Evolutionary conservation across 2,329 filamentous ascomycete species (phyloP), one percentile per base, ranked within the genome.

Genomic region (Fusarium clavum): DNA sequence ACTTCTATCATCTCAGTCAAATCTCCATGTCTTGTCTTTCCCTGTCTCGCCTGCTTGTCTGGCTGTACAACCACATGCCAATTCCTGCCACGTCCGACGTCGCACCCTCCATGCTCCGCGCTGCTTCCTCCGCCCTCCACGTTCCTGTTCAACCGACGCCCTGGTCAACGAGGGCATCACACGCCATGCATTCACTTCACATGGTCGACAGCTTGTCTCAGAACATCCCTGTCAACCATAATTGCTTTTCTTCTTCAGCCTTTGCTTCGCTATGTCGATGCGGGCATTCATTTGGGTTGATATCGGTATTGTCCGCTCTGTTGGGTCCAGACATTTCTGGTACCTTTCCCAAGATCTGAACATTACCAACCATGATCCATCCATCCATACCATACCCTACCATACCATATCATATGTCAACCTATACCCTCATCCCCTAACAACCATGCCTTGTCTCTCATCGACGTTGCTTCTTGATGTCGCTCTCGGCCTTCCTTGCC

Each of bases 391-490:
- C 46, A 29, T 38, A 43, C 16, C 47, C 51, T 61, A 48, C 32
- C 43, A 62, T 60, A 46, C 53, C 24, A 24, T 24, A 46, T 70
- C 67, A 67, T 54, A 69, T 71, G 57, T 71, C 68, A 71, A 62
- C 52, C 34, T 64, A 49, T 46, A 44, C 61, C 53, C 64, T 61
- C 52, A 59, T 69, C 60, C 68, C 52, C 45, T 18, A 44, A 53
- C 57, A 61, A 71, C 61, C 69, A 59, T 71, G 61, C 57, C 60
- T 53, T 69, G 64, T 71, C 67, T 69, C 72, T 75, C 71, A 74
- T 75, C 73, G 69, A 74, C 67, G 69, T 75, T 75, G 62, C 73
- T 75, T 75, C 72, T 74, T 70, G 60, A 67, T 57, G 61, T 69
- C 47, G 69, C 43, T 47, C 51, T 61, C 51, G 30, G 27, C 51